Evolutionary conservation across 352 stramenopile genomes (phyloP).

Genomic region (Phytopythium kandeliae): DNA sequence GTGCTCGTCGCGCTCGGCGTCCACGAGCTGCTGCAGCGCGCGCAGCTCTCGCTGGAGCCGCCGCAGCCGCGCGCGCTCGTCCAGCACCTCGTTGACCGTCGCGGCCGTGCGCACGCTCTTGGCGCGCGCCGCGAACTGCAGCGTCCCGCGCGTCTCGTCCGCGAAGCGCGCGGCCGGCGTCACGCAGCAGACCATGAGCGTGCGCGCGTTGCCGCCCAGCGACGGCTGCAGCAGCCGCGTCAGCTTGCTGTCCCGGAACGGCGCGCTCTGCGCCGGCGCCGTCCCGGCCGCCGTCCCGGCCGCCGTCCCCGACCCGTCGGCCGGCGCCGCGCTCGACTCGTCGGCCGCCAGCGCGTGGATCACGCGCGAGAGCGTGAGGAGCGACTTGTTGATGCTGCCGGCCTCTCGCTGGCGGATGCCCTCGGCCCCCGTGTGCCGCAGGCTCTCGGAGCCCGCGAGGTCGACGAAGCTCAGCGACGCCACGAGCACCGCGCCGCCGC

Average conservation of each 20-base stretch:
- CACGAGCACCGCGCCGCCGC: slow-evolving; percentile 86
- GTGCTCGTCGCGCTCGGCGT: slow-evolving; percentile 40
- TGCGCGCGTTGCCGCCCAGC: slow-evolving; percentile 88
- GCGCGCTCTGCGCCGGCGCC: slow-evolving; percentile 34
- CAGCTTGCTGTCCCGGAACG: slow-evolving; percentile 89
- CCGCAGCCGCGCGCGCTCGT: slow-evolving; percentile 86
- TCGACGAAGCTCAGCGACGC: slow-evolving; percentile 97
- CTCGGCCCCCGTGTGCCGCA: slow-evolving; percentile 92
- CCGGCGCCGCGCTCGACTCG: no score
- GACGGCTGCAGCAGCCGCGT: slow-evolving; percentile 90
- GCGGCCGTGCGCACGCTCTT: slow-evolving; percentile 87
- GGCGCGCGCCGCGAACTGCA: slow-evolving; percentile 91
- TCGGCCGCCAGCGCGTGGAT: slow-evolving; percentile 84
- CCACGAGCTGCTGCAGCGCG: slow-evolving; percentile 60
- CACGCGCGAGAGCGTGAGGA: slow-evolving; percentile 93
- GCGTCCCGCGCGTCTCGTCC: slow-evolving; percentile 85
- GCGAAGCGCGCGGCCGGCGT: slow-evolving; percentile 67
- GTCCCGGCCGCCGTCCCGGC: no score
- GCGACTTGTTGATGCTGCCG: slow-evolving; percentile 96
- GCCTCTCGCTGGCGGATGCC: slow-evolving; percentile 94
- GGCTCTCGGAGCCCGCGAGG: slow-evolving; percentile 96
- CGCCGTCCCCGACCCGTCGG: no score
- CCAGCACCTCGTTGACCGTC: slow-evolving; percentile 85
- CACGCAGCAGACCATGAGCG: slow-evolving; percentile 86
- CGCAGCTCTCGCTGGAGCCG: slow-evolving; percentile 67